phyloP scores from a whole-genome alignment of 148 eudicot species.

The Silene conica region DNA sequence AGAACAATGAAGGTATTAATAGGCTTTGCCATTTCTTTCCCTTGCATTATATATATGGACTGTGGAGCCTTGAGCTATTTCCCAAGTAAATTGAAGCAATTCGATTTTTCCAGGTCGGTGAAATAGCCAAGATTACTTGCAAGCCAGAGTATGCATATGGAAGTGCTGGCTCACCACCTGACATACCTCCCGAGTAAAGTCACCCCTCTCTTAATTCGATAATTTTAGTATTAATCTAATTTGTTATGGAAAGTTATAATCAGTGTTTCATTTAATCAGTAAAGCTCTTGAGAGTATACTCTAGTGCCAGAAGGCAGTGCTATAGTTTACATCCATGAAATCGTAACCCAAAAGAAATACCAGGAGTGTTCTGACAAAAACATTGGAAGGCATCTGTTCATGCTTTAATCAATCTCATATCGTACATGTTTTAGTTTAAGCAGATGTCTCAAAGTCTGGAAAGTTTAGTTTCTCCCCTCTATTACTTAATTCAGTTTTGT shows the following conservation, averaged over 20 bases:
- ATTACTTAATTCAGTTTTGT: background rate
- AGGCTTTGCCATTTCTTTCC: background rate
- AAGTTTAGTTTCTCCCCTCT: background rate
- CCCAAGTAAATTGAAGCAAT: background rate
- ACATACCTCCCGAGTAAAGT: conserved; percentile 84
- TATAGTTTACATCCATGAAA: background rate
- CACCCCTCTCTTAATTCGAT: conserved; percentile 9
- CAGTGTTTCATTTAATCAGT: background rate
- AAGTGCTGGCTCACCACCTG: conserved; percentile 93
- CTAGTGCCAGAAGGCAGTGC: background rate
- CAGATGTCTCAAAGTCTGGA: background rate
- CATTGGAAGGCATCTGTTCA: background rate
- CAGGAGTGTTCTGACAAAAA: background rate
- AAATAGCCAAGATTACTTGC: conserved; percentile 83
- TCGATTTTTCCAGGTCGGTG: conserved; percentile 66
- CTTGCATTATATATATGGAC: background rate
- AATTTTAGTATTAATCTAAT: background rate
- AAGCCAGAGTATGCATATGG: conserved; percentile 99
- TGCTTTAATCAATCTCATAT: background rate
- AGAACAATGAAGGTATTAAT: conserved; percentile 83
- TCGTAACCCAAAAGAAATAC: background rate
- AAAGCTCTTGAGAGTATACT: background rate
- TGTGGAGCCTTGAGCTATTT: background rate
- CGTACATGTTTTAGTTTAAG: background rate
- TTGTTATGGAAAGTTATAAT: background rate